Percentiles rank a stretch among this genome's conserved stretches.
phyloP scores from a whole-genome alignment of 768 basidiomycete genomes.

The Lyophyllum semitale region DNA sequence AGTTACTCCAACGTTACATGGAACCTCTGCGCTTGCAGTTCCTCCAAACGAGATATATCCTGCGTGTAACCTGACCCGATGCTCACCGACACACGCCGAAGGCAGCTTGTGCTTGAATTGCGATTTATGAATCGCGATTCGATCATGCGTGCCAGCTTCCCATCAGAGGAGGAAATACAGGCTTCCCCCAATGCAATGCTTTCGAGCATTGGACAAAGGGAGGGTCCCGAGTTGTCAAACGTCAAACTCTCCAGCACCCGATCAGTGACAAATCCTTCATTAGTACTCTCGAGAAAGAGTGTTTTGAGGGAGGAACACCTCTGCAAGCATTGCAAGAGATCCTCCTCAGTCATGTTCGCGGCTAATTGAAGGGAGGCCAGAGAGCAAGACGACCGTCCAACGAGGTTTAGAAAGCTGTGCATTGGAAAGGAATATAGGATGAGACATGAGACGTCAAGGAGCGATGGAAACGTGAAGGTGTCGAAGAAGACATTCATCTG shows the following conservation, averaged over 20 bases:
- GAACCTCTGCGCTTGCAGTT: background rate
- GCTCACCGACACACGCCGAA: background rate
- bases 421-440: background rate
- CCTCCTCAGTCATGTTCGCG: background rate
- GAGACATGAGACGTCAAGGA: background rate
- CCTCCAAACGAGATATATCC: background rate
- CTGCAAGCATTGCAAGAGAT: background rate
- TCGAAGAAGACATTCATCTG: background rate
- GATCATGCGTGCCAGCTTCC: background rate
- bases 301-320: background rate
- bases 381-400: background rate
- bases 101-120: background rate
- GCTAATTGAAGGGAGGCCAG: background rate
- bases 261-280: background rate
- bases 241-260: background rate
- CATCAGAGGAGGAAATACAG: background rate
- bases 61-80: background rate
- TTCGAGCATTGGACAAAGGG: conserved; percentile 3
- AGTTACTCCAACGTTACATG: background rate
- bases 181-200: background rate
- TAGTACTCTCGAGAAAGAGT: background rate
- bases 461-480: background rate
- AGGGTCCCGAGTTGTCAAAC: background rate
- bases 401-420: background rate
- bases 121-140: background rate